A percentile compares a stretch with the other conserved stretches of the same genome.
These are phyloP conservation scores for Spinacia oleracea DNA, from an alignment of 179 eudicot genomes.

Conservation along the genomic window DNA sequence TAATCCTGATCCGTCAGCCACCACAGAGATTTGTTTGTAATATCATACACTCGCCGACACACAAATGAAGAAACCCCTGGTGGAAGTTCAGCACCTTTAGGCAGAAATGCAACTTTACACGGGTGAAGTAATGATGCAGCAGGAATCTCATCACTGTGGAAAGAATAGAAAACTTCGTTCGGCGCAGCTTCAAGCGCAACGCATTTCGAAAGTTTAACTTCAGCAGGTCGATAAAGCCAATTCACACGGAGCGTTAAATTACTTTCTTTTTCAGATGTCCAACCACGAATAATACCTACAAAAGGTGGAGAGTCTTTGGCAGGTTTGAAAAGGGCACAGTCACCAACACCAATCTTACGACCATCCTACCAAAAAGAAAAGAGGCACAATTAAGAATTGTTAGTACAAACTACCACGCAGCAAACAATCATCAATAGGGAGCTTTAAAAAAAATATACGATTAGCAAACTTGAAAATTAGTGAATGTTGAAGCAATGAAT, in stretches of 20 bases:
- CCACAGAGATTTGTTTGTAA: constrained; percentile 41
- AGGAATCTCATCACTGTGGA: constrained; percentile 45
- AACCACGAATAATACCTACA: constrained; percentile 41
- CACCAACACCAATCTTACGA: constrained; percentile 48
- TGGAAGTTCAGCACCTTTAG: constrained; percentile 46
- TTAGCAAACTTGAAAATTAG: too few species aligned
- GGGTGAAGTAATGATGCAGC: constrained; percentile 47
- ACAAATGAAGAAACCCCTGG: constrained; percentile 47
- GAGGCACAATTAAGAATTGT: background rate
- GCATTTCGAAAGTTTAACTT: constrained; percentile 40
- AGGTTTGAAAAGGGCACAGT: constrained; percentile 49
- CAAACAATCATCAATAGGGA: background rate
- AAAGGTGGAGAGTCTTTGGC: constrained; percentile 37
- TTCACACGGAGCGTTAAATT: constrained; percentile 37
- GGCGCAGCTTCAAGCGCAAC: constrained; percentile 41
- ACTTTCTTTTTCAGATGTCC: constrained; percentile 32
- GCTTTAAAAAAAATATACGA: background rate
- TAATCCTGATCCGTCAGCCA: constrained; percentile 45
- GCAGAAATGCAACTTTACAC: constrained; percentile 46
- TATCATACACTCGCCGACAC: constrained; percentile 49
- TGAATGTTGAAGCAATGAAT: too few species aligned
- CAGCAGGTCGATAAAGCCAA: constrained; percentile 48
- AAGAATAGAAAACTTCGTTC: constrained; percentile 45
- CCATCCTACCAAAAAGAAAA: constrained; percentile 37
- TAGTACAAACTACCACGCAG: background rate